Evolutionary conservation across 805 yeast species (phyloP).

Genomic region (Vanderwaltozyma verrucispora): DNA sequence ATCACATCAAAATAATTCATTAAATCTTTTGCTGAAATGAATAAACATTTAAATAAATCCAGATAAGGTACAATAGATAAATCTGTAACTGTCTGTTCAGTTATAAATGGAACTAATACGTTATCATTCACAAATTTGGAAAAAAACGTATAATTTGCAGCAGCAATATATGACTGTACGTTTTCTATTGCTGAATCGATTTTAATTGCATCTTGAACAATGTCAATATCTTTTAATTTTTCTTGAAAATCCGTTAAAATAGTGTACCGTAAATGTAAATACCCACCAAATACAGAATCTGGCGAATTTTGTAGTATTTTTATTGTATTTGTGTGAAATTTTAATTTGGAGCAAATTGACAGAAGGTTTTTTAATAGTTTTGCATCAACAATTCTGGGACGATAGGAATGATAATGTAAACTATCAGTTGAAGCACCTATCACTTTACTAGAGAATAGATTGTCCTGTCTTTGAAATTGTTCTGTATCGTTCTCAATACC

Average conservation of each 20-base stretch:
- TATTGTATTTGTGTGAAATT: slow-evolving; percentile 22
- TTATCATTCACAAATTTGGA: slow-evolving; percentile 24
- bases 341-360: slow-evolving; percentile 18
- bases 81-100: slow-evolving; percentile 31
- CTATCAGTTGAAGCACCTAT: slow-evolving; percentile 28
- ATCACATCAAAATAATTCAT: slow-evolving; percentile 31
- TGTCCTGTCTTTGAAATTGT: slow-evolving; percentile 1
- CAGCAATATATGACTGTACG: slow-evolving; percentile 38
- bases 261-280: slow-evolving; percentile 1
- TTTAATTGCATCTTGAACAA: slow-evolving; percentile 5
- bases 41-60: slow-evolving; percentile 35
- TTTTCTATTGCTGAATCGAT: slow-evolving; percentile 17
- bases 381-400: slow-evolving; percentile 23
- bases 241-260: slow-evolving; percentile 1
- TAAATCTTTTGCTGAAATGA: slow-evolving; percentile 31
- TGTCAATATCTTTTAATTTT: background rate
- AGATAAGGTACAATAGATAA: slow-evolving; percentile 32
- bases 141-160: slow-evolving; percentile 39
- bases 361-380: slow-evolving; percentile 16
- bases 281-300: slow-evolving; percentile 3
- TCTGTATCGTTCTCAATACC: slow-evolving; percentile 13
- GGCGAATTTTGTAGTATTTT: slow-evolving; percentile 24
- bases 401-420: slow-evolving; percentile 22
- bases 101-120: slow-evolving; percentile 15
- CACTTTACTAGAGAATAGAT: slow-evolving; percentile 14